Conservation (phyloP, 441 rosid species). For the Jatropha multifida region DNA sequence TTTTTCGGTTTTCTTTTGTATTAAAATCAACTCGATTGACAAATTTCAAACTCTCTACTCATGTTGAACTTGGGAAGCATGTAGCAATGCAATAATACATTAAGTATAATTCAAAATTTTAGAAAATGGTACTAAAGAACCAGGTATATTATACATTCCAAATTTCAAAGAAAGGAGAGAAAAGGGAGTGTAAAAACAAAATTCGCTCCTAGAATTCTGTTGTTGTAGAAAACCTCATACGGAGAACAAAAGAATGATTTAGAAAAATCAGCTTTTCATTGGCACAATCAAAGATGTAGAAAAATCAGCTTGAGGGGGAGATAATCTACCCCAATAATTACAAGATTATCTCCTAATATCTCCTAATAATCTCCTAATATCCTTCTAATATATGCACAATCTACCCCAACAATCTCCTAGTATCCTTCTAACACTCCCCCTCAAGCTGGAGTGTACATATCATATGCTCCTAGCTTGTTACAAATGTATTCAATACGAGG, state of each 20-base stretch:
- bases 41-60: background rate
- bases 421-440: too few species aligned
- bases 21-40: background rate
- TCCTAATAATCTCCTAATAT: too few species aligned
- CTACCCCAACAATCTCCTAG: too few species aligned
- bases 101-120: background rate
- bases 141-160: too few species aligned
- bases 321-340: too few species aligned
- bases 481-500: too few species aligned
- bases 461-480: too few species aligned
- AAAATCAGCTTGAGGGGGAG: too few species aligned
- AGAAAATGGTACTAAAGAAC: background rate
- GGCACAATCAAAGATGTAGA: background rate
- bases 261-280: background rate
- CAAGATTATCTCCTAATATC: too few species aligned
- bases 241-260: background rate
- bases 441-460: too few species aligned
- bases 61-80: background rate
- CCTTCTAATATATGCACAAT: too few species aligned
- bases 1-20: background rate
- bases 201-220: background rate
- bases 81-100: background rate
- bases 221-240: background rate
- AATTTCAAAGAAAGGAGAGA: background rate
- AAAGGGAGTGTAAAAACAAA: background rate